phyloP scores from a whole-genome alignment of 805 yeast genomes.

The Suhomyces faveliae region DNA sequence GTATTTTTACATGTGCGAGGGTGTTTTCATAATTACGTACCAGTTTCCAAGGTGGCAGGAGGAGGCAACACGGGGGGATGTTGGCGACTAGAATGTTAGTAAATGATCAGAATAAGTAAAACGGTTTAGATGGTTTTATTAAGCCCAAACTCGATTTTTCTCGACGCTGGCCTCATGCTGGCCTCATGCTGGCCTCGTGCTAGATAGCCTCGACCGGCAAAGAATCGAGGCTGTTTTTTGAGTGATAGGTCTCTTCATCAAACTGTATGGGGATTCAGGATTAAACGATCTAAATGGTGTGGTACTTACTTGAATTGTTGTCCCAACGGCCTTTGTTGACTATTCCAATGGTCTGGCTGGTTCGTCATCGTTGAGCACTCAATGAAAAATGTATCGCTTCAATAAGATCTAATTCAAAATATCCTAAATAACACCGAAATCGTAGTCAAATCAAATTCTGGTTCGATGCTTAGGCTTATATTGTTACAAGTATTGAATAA shows the following conservation, averaged over 20 bases:
- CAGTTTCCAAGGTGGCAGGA: slow-evolving; percentile 52
- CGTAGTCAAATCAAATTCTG: neutral
- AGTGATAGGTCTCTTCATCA: neutral
- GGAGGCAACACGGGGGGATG: slow-evolving; percentile 62
- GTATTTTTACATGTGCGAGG: slow-evolving; percentile 14
- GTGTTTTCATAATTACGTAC: slow-evolving; percentile 29
- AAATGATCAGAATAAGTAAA: slow-evolving; percentile 6
- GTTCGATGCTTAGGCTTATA: neutral
- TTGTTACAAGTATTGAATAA: slow-evolving; percentile 1
- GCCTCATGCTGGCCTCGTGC: too few species aligned
- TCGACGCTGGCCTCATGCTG: neutral
- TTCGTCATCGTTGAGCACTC: slow-evolving; percentile 29
- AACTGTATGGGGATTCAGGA: neutral
- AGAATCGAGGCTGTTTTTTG: neutral
- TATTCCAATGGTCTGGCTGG: slow-evolving; percentile 44
- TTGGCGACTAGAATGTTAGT: slow-evolving; percentile 48
- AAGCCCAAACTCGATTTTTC: neutral
- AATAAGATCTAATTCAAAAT: neutral
- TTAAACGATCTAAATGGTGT: neutral
- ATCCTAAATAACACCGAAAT: neutral
- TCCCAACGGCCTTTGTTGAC: slow-evolving; percentile 41
- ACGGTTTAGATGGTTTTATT: too few species aligned
- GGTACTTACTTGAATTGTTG: slow-evolving; percentile 45
- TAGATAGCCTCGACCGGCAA: neutral
- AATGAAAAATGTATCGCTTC: slow-evolving; percentile 1